These are phyloP conservation scores for Diaporthe velutina DNA, from an alignment of 2,329 filamentous ascomycete species.

Conservation along the genomic window DNA sequence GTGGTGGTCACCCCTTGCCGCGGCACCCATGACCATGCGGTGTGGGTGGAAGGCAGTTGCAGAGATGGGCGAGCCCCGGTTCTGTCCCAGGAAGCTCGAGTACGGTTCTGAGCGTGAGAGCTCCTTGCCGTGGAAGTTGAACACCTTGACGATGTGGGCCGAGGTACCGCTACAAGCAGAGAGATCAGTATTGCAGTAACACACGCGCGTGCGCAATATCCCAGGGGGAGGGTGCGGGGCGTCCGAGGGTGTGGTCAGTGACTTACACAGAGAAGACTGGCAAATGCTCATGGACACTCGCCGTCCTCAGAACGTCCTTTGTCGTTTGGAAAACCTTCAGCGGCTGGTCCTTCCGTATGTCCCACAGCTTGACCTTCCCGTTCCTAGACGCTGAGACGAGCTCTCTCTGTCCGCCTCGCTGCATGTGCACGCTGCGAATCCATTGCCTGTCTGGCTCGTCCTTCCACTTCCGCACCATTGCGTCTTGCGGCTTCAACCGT, in stretches of 20 bases:
- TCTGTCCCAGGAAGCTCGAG: conserved; percentile 87
- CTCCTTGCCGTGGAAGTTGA: conserved; percentile 85
- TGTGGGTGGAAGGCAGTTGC: conserved; percentile 96
- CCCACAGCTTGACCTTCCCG: conserved; percentile 95
- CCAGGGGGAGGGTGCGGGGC: neutral
- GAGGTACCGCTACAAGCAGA: conserved; percentile 79
- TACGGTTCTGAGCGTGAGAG: conserved; percentile 91
- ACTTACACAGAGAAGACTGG: conserved; percentile 95
- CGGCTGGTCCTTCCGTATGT: conserved; percentile 87
- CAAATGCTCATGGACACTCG: conserved; percentile 95
- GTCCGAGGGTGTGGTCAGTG: neutral
- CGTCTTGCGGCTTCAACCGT: conserved; percentile 83
- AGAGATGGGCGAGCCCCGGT: conserved; percentile 84
- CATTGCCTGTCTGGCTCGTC: conserved; percentile 88
- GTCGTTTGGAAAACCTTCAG: conserved; percentile 82
- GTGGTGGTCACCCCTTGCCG: conserved; percentile 87
- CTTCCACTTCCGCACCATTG: conserved; percentile 97
- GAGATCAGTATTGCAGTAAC: conserved; percentile 45
- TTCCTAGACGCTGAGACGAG: conserved; percentile 91
- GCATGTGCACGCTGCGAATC: conserved; percentile 97
- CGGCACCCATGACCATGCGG: conserved; percentile 88
- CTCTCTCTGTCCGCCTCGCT: conserved; percentile 93
- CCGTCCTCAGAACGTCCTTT: conserved; percentile 82
- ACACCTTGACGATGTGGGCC: conserved; percentile 88
- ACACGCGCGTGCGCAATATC: neutral